Base-by-base conservation (phyloP, 805 yeast species). In the Dipodascopsis uninucleata region DNA sequence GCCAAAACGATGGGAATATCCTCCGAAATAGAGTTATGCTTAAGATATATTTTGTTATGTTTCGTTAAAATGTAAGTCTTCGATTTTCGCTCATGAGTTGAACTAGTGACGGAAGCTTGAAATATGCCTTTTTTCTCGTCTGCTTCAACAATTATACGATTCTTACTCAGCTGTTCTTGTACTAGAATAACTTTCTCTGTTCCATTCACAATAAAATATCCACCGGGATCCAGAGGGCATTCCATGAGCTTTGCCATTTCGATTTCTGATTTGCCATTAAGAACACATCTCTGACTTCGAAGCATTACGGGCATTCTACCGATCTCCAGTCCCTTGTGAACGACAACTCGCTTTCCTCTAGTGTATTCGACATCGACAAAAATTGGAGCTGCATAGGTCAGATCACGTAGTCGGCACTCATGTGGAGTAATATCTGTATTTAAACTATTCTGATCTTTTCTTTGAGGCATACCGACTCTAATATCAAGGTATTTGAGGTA, bases 301-400 rank as follows among this genome's bases (percentile, higher is more conserved):
- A 93, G 74, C 98, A 93, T 93, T 59, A 93, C 81, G n/a, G 98
- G 98, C 96, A 93, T 93, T 61, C 95, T 78, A 28, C 98, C 99
- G 49, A 93, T 90, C 63, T 89, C 97, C 49, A 93, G 76, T 61
- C 87, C 94, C 58, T 84, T 76, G 58, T 87, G 90, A 72, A 86
- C 78, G 56, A 90, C 85, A 63, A 93, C 85, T 65, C 87, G 88
- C 53, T 90, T 74, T 28, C 97, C 98, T 63, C 97, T 76, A 0
- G 97, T 93, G 62, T 93, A 93, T 62, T 93, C 98, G 20, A 93
- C 96, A 68, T 93, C 98, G 22, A 93, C 96, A 61, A 90, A 90
- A 41, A 93, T 75, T 26, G 97, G 97, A 20, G 97, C 86, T 3
- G 97, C 87, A 64, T 93, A 93, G 0, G 99, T 94, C 69, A 93